Evolutionary conservation across 805 yeast species (phyloP).

Genomic region (Saccharomycopsis lassenensis): DNA sequence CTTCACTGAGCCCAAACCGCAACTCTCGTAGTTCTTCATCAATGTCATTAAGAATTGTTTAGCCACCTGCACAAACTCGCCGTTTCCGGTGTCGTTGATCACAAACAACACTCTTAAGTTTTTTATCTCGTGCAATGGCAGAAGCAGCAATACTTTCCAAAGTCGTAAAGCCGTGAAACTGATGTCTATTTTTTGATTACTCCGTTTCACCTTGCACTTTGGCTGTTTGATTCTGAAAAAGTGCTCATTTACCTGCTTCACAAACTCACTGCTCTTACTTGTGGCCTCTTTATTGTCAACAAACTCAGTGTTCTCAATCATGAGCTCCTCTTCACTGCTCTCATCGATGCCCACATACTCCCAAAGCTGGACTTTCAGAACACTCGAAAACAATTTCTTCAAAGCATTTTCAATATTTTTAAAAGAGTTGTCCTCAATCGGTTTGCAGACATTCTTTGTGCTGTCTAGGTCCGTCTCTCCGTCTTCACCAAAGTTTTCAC

Average conservation of each 20-base stretch:
- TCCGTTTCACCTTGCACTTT: slow-evolving; percentile 25
- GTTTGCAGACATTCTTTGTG: background rate
- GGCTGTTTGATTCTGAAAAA: slow-evolving; percentile 30
- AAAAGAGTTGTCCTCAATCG: slow-evolving; percentile 1
- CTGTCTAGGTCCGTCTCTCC: background rate
- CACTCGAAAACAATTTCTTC: slow-evolving; percentile 5
- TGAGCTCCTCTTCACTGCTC: slow-evolving; percentile 1
- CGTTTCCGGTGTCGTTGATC: slow-evolving; percentile 20
- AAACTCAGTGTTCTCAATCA: slow-evolving; percentile 5
- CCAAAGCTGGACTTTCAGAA: slow-evolving; percentile 5
- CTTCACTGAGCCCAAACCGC: slow-evolving; percentile 34
- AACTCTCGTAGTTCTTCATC: slow-evolving; percentile 33
- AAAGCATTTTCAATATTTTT: slow-evolving; percentile 7
- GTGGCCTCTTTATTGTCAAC: background rate
- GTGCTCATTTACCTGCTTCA: slow-evolving; percentile 14
- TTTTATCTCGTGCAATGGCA: slow-evolving; percentile 41
- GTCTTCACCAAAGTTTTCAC: too few relatives aligned
- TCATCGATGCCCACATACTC: slow-evolving; percentile 13
- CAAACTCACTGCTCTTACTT: slow-evolving; percentile 4
- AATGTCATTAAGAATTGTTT: slow-evolving; percentile 31
- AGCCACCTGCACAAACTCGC: slow-evolving; percentile 22
- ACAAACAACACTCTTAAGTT: slow-evolving; percentile 42
- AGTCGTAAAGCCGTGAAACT: slow-evolving; percentile 38
- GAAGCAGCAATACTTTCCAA: slow-evolving; percentile 49
- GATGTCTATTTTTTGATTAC: slow-evolving; percentile 31